Conservation (phyloP, 352 stramenopile species). For the Thraustotheca clavata region DNA sequence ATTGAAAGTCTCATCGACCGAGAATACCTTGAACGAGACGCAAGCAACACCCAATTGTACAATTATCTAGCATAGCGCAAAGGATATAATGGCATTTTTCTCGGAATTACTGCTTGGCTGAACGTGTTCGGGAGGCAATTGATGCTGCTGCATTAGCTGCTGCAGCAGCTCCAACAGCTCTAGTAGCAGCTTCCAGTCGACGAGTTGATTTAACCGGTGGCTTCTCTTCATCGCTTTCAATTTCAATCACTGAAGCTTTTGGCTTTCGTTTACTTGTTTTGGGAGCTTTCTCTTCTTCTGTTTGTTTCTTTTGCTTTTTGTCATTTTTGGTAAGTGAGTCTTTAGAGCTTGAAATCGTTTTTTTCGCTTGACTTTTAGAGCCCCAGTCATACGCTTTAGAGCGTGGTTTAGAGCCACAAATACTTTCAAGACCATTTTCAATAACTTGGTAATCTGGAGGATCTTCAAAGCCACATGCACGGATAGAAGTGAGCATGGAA, state of each 20-base stretch:
- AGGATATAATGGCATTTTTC: background rate
- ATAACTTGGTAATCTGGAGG: conserved; percentile 74
- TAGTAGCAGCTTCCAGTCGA: conserved; percentile 32
- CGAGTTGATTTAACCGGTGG: background rate
- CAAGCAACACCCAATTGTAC: conserved; percentile 70
- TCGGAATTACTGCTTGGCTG: background rate
- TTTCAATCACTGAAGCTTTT: conserved; percentile 5
- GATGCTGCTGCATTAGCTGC: conserved; percentile 32
- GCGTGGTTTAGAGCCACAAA: background rate
- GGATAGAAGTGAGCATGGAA: conserved; percentile 48
- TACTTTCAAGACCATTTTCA: background rate
- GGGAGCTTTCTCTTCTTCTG: background rate
- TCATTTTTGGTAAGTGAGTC: background rate
- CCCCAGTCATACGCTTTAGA: conserved; percentile 5
- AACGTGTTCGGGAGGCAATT: conserved; percentile 3
- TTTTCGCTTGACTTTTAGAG: background rate
- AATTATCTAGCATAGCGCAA: conserved; percentile 69
- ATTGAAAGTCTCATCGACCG: conserved; percentile 87
- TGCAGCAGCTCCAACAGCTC: conserved; percentile 45
- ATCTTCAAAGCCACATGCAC: conserved; percentile 55
- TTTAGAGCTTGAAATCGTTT: background rate
- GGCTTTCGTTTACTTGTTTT: background rate
- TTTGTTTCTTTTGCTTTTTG: conserved; percentile 32
- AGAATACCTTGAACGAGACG: conserved; percentile 83
- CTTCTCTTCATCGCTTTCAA: conserved; percentile 3